A percentile compares a stretch with the other conserved stretches of the same genome.
Conservation (phyloP, 352 stramenopile species). For the Phytophthora gonapodyides region DNA sequence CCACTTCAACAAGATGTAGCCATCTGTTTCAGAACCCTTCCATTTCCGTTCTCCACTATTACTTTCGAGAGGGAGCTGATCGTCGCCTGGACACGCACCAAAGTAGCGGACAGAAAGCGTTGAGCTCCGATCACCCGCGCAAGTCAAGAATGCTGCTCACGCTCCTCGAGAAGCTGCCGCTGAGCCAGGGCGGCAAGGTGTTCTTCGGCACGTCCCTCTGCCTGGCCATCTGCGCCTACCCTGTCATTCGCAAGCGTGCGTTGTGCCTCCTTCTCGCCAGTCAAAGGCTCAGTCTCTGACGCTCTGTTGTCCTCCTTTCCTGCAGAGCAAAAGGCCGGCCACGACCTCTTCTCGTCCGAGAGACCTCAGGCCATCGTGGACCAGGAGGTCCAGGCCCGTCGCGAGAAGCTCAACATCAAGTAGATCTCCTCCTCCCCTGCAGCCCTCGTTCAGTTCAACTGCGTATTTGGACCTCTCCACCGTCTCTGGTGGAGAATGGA, state of each 20-base stretch:
- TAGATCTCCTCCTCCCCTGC: constrained; percentile 18
- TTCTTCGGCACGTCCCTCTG: constrained; percentile 69
- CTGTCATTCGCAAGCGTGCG: constrained; percentile 62
- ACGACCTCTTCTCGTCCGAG: constrained; percentile 88
- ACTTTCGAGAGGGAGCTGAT: constrained; percentile 3
- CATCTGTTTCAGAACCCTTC: constrained; percentile 16
- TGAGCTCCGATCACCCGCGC: not conserved
- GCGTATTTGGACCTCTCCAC: constrained; percentile 13
- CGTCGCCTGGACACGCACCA: constrained; percentile 13
- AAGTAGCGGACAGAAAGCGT: constrained; percentile 20
- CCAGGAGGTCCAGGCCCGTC: constrained; percentile 64
- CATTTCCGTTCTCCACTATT: not conserved
- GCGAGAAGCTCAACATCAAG: constrained; percentile 69
- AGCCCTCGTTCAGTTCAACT: constrained; percentile 9
- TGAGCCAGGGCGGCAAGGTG: constrained; percentile 75
- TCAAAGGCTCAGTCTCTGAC: not conserved
- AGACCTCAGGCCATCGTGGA: constrained; percentile 82
- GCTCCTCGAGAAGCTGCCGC: constrained; percentile 70
- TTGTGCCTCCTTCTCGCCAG: constrained; percentile 1
- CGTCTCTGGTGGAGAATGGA: constrained; percentile 11
- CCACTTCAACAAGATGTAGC: constrained; percentile 27
- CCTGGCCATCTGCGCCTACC: constrained; percentile 72
- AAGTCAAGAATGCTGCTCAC: constrained; percentile 51
- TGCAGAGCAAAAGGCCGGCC: constrained; percentile 75
- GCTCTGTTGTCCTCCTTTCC: constrained; percentile 9